Conservation (phyloP, 306 rosid species). For the Quercus robur region DNA sequence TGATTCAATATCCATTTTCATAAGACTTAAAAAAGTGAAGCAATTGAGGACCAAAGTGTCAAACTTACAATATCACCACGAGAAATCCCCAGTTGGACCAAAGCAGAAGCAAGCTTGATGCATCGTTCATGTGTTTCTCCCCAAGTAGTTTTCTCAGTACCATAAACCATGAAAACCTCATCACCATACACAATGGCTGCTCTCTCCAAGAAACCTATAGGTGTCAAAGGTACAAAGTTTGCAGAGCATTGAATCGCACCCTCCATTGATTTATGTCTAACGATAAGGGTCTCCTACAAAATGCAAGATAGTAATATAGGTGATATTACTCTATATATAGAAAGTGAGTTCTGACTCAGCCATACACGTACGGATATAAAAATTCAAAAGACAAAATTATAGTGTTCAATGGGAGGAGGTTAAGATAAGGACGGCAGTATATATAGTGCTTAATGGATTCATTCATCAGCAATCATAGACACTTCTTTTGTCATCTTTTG, state of each 20-base stretch:
- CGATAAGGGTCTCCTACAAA: neutral
- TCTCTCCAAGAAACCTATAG: constrained; percentile 49
- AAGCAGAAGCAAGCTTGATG: constrained; percentile 52
- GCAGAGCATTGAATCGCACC: constrained; percentile 28
- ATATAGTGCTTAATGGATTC: neutral
- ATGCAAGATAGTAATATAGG: too few species aligned
- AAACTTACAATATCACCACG: constrained; percentile 48
- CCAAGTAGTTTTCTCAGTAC: constrained; percentile 45
- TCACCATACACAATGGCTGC: constrained; percentile 48
- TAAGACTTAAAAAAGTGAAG: too few species aligned
- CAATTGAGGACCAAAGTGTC: too few species aligned
- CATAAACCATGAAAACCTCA: constrained; percentile 41
- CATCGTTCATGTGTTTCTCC: constrained; percentile 55
- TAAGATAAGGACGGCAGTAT: constrained; percentile 11
- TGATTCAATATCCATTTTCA: too few species aligned
- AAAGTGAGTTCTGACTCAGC: neutral
- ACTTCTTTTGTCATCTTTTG: too few species aligned
- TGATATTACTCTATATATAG: neutral
- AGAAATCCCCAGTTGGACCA: constrained; percentile 51
- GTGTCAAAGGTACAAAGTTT: constrained; percentile 47
- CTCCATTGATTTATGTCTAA: constrained; percentile 2
- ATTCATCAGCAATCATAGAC: neutral
- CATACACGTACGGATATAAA: neutral
- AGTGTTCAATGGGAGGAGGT: neutral
- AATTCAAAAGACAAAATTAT: neutral